Conservation (phyloP, 768 basidiomycete genomes). For the Tylopilus balloui region DNA sequence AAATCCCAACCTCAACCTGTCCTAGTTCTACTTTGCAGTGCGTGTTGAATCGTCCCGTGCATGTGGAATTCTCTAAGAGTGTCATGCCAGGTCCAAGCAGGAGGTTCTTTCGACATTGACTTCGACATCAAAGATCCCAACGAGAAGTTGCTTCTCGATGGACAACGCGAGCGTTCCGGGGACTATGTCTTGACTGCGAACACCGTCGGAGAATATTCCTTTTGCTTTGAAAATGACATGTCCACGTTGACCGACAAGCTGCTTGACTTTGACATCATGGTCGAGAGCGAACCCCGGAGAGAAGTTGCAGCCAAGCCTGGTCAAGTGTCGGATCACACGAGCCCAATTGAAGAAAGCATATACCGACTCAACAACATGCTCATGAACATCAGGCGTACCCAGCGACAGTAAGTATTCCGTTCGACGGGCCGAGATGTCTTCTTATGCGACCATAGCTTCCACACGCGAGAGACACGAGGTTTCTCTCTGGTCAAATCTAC, state of each 20-base stretch:
- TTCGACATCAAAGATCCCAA: constrained; percentile 90
- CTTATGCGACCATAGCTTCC: constrained; percentile 56
- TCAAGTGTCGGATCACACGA: constrained; percentile 90
- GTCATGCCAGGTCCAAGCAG: constrained; percentile 77
- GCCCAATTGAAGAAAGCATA: constrained; percentile 90
- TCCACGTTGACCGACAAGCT: constrained; percentile 91
- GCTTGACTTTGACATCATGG: constrained; percentile 96
- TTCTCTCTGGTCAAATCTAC: constrained; percentile 90
- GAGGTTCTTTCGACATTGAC: constrained; percentile 95
- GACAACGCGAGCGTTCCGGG: constrained; percentile 85
- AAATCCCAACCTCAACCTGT: constrained; percentile 10
- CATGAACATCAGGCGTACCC: constrained; percentile 85
- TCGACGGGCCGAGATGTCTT: not conserved
- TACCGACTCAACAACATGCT: constrained; percentile 86
- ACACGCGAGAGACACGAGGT: constrained; percentile 91
- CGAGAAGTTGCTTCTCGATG: constrained; percentile 83
- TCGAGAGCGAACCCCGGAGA: constrained; percentile 91
- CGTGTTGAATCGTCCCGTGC: constrained; percentile 25
- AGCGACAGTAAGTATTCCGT: constrained; percentile 72
- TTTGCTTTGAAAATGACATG: constrained; percentile 99
- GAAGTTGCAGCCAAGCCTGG: constrained; percentile 85
- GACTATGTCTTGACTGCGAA: constrained; percentile 98
- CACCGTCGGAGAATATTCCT: constrained; percentile 83
- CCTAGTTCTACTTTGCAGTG: constrained; percentile 95
- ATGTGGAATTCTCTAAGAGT: not conserved